Base-by-base conservation (phyloP, 2,329 filamentous ascomycete genomes). In the Fusarium transvaalense region DNA sequence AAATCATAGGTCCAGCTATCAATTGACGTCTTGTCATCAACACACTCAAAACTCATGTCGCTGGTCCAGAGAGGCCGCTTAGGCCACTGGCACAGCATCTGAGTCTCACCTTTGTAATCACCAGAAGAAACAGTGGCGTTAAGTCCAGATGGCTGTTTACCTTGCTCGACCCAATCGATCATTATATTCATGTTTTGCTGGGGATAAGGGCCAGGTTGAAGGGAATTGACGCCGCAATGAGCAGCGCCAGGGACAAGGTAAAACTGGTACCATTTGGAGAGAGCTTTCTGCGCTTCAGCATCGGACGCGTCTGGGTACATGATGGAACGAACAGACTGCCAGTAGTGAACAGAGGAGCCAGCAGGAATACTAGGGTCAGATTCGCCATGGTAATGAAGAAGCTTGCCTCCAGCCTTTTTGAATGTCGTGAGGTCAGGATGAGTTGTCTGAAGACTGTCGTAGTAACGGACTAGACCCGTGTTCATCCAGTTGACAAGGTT, bases 71-170 rank as follows among this genome's bases (percentile, higher is more conserved):
- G 38, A 19, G 38, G 31, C 19, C 48, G n/a, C 38, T 55, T 31
- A 3, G 48, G 48, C 55, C 55, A 58, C 10, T 58, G 55, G 14
- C 48, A 58, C 13, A 58, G 6, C 55, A 58, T 58, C 31, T 55
- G 55, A 0, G 37, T 55, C 48, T 58, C 55, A 29, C 55, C 48
- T 4, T 58, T 55, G 4, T 45, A 58, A 14, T 38, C 5, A 3
- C 38, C 55, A 1, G 32, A 55, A 31, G 55, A 55, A 12, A 55
- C 38, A 17, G 48, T 58, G 2, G 55, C 48, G 23, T 55, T 58
- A 0, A 58, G 48, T 15, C 31, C 21, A 5, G 38, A 58, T 2
- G 38, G 48, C 19, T 58, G 38, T 2, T 58, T 58, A 0, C 12
- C 55, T 25, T 55, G 35, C 25, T 58, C 55, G 2, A 55, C 55